phyloP scores from a whole-genome alignment of 768 basidiomycete genomes.

The Naematelia encephala region DNA sequence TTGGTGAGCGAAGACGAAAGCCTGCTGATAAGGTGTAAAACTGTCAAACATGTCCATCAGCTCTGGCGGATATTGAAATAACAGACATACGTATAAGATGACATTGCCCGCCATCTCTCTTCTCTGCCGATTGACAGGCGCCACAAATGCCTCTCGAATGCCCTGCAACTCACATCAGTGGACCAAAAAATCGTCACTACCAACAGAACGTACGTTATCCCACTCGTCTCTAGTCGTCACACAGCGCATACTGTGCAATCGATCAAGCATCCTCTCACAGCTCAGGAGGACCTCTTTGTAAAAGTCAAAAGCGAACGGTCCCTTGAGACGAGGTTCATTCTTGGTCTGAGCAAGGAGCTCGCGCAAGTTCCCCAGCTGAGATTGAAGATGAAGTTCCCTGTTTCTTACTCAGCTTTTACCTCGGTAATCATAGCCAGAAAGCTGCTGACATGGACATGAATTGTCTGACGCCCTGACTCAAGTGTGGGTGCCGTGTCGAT shows the following conservation, averaged over 20 bases:
- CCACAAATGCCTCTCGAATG: conserved; percentile 79
- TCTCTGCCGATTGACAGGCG: conserved; percentile 83
- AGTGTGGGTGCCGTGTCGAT: conserved; percentile 19
- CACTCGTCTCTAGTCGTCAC: conserved; percentile 96
- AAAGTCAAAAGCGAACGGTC: conserved; percentile 81
- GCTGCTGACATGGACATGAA: conserved; percentile 83
- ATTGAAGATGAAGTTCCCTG: conserved; percentile 94
- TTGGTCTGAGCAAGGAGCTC: conserved; percentile 80
- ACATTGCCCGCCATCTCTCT: conserved; percentile 88
- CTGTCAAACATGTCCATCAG: conserved; percentile 13
- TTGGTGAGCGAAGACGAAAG: conserved; percentile 59
- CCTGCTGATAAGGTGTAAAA: conserved; percentile 48
- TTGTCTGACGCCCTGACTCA: conserved; percentile 52
- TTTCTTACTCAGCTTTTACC: background rate
- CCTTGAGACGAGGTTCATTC: conserved; percentile 91
- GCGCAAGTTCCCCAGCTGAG: conserved; percentile 80
- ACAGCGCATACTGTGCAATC: conserved; percentile 89
- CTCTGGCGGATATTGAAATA: conserved; percentile 57
- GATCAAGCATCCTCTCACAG: conserved; percentile 54
- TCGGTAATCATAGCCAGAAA: background rate
- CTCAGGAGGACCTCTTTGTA: conserved; percentile 60
- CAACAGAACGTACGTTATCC: conserved; percentile 62
- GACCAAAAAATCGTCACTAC: background rate
- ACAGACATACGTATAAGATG: conserved; percentile 67
- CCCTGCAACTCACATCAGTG: conserved; percentile 55